phyloP scores from a whole-genome alignment of 768 basidiomycete species.

The Trametes coccinea region DNA sequence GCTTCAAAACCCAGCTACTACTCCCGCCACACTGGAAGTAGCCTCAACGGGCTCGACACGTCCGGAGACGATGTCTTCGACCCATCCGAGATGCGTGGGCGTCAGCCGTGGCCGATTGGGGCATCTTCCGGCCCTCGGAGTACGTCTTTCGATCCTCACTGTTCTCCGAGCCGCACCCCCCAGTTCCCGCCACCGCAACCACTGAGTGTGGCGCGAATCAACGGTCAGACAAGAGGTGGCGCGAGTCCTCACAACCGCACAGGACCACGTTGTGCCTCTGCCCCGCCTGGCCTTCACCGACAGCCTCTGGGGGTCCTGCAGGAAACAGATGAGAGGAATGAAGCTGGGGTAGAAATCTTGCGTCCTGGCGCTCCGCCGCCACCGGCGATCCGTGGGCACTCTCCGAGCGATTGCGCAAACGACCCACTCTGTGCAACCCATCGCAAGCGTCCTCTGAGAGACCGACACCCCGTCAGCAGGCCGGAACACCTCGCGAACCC shows the following conservation, averaged over 20 bases:
- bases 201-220: neutral
- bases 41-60: neutral
- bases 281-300: neutral
- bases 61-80: neutral
- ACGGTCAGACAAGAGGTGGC: neutral
- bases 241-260: neutral
- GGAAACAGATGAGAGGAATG: neutral
- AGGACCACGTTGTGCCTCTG: neutral
- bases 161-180: no score
- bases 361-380: neutral
- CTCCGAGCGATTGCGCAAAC: neutral
- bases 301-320: neutral
- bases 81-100: neutral
- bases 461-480: neutral
- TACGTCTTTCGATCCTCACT: no score
- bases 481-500: neutral
- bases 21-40: neutral
- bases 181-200: neutral
- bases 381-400: neutral
- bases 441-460: neutral
- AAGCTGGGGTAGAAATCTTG: no score
- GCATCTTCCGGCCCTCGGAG: neutral
- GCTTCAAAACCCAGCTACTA: neutral
- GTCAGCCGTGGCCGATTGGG: constrained; percentile 5
- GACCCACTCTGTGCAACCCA: constrained; percentile 7